Percentiles rank a stretch among this genome's conserved stretches.
These are phyloP conservation scores for Zygoascus ofunaensis DNA, from an alignment of 805 yeast genomes.

Conservation along the genomic window DNA sequence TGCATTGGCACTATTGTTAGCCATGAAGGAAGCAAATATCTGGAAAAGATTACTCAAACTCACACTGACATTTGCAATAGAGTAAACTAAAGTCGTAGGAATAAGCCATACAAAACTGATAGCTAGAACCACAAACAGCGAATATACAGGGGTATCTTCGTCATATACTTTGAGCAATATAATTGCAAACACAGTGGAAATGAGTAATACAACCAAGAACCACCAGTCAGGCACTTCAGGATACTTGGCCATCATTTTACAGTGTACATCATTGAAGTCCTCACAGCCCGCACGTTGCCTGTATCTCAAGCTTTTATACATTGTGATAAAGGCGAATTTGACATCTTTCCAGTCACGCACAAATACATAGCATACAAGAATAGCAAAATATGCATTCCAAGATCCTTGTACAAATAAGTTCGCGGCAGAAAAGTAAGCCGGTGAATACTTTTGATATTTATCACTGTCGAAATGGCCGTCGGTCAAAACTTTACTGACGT, in stretches of 20 bases:
- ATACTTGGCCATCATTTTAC: slow-evolving; percentile 40
- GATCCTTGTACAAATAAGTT: slow-evolving; percentile 45
- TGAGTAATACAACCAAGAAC: slow-evolving; percentile 42
- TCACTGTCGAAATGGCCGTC: slow-evolving; percentile 34
- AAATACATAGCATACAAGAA: slow-evolving; percentile 40
- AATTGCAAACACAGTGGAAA: slow-evolving; percentile 37
- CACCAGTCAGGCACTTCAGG: slow-evolving; percentile 71
- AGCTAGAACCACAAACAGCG: slow-evolving; percentile 48
- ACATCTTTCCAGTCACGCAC: slow-evolving; percentile 35
- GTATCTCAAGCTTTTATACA: slow-evolving; percentile 4
- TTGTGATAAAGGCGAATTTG: slow-evolving; percentile 9
- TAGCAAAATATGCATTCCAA: slow-evolving; percentile 42
- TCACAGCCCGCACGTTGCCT: slow-evolving; percentile 17
- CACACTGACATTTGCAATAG: slow-evolving; percentile 44
- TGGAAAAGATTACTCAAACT: slow-evolving; percentile 16
- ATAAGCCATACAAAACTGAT: slow-evolving; percentile 48
- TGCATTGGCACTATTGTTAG: slow-evolving; percentile 37
- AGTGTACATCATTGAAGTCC: slow-evolving; percentile 20
- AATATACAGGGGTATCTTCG: slow-evolving; percentile 52
- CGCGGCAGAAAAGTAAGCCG: slow-evolving; percentile 50
- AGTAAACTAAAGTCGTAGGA: slow-evolving; percentile 51
- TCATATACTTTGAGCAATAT: slow-evolving; percentile 34
- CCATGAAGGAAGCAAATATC: slow-evolving; percentile 1
- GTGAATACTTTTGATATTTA: slow-evolving; percentile 41
- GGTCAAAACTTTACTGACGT: slow-evolving; percentile 36